Evolutionary conservation across 768 basidiomycete genomes (phyloP).

Genomic region (Boletus rubescentipes): DNA sequence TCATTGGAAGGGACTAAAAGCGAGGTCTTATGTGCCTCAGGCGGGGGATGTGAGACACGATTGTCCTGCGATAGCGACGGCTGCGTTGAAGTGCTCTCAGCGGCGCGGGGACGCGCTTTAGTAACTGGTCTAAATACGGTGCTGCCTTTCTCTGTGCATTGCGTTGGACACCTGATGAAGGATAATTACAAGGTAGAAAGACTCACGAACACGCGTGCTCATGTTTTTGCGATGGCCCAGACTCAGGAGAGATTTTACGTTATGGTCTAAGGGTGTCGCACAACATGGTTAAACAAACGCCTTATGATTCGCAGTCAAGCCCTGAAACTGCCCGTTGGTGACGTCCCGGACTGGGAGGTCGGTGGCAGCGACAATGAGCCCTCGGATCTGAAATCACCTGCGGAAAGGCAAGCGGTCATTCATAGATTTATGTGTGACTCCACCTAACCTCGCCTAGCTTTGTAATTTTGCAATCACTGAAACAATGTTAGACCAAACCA

Average conservation of each 20-base stretch:
- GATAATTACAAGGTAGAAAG: neutral
- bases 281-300: constrained; percentile 30
- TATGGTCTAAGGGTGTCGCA: constrained; percentile 1
- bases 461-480: constrained; percentile 63
- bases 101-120: constrained; percentile 50
- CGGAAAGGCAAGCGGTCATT: constrained; percentile 51
- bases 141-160: constrained; percentile 61
- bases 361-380: constrained; percentile 43
- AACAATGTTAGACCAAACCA: constrained; percentile 52
- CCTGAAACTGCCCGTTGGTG: constrained; percentile 53
- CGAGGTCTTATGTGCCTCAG: constrained; percentile 4
- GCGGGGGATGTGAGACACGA: constrained; percentile 4
- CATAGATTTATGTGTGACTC: neutral
- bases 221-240: constrained; percentile 25
- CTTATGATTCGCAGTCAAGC: constrained; percentile 30
- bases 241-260: constrained; percentile 7
- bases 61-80: constrained; percentile 16
- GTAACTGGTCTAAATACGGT: constrained; percentile 68
- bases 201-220: constrained; percentile 64
- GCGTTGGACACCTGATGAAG: constrained; percentile 1
- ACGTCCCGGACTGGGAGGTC: constrained; percentile 60
- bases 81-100: constrained; percentile 22
- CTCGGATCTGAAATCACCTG: constrained; percentile 42
- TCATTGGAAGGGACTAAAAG: neutral
- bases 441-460: constrained; percentile 40